phyloP scores from a whole-genome alignment of 2,329 filamentous ascomycete genomes.

The Fusarium pseudoanthophilum region DNA sequence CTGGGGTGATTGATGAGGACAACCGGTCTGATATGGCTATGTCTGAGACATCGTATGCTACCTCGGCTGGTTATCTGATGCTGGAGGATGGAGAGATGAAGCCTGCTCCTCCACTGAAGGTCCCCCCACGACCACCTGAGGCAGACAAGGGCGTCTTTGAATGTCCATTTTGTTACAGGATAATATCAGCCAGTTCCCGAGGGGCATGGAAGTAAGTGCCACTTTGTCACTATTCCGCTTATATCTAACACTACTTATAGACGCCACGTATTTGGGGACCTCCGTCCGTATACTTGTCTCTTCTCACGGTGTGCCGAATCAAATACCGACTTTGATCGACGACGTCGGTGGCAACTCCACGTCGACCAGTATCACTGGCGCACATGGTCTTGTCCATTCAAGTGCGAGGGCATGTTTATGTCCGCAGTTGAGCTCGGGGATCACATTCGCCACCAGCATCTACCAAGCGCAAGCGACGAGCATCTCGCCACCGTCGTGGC shows the following conservation, averaged over 20 bases:
- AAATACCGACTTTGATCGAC: constrained; percentile 30
- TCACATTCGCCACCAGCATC: background rate
- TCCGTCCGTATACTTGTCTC: constrained; percentile 53
- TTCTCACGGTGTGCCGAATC: constrained; percentile 41
- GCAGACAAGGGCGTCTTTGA: constrained; percentile 47
- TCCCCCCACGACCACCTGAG: constrained; percentile 39
- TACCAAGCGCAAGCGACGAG: accelerated
- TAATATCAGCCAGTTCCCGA: constrained; percentile 44
- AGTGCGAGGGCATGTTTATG: accelerated
- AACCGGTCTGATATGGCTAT: constrained; percentile 34
- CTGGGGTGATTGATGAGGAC: constrained; percentile 29
- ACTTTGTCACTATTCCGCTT: accelerated
- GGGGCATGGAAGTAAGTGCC: constrained; percentile 47
- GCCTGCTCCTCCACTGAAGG: background rate
- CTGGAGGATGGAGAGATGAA: background rate
- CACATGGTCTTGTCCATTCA: constrained; percentile 37
- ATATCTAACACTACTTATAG: background rate
- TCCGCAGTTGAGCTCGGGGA: accelerated
- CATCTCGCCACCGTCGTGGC: accelerated
- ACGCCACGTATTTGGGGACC: constrained; percentile 51
- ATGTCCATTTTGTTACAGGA: constrained; percentile 54
- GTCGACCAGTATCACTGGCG: constrained; percentile 40
- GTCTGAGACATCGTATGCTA: constrained; percentile 47
- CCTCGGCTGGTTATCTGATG: constrained; percentile 28
- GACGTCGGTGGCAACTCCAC: constrained; percentile 42